Conservation (phyloP, 768 basidiomycete genomes). For the Pisolithus microcarpus region DNA sequence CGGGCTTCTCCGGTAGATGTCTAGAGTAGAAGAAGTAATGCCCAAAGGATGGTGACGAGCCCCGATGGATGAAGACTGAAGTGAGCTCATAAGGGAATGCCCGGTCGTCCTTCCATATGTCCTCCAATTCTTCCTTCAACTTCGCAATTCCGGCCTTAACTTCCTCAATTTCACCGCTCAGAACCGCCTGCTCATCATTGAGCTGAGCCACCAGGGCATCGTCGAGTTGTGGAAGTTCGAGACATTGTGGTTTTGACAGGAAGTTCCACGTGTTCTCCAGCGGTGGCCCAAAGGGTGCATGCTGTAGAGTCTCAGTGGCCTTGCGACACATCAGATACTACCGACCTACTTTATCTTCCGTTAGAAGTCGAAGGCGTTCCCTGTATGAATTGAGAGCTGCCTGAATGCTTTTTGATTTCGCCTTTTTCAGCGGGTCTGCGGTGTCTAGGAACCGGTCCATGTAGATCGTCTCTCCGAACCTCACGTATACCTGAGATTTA, state of each 20-base stretch:
- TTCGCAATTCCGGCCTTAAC: slow-evolving; percentile 41
- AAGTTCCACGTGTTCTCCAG: slow-evolving; percentile 53
- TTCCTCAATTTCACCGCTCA: slow-evolving; percentile 51
- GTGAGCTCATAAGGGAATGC: slow-evolving; percentile 81
- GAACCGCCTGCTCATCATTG: slow-evolving; percentile 42
- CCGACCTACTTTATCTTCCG: slow-evolving; percentile 59
- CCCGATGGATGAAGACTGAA: slow-evolving; percentile 92
- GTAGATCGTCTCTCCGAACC: slow-evolving; percentile 77
- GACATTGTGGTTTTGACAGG: slow-evolving; percentile 41
- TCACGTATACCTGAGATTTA: slow-evolving; percentile 95
- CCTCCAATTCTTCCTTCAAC: slow-evolving; percentile 66
- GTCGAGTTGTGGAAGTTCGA: slow-evolving; percentile 48
- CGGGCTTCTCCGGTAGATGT: slow-evolving; percentile 69
- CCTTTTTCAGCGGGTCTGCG: slow-evolving; percentile 64
- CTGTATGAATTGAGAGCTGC: slow-evolving; percentile 54
- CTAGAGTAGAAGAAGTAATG: slow-evolving; percentile 97
- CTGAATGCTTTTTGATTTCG: slow-evolving; percentile 64
- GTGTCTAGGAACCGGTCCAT: slow-evolving; percentile 89
- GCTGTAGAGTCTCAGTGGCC: slow-evolving; percentile 31
- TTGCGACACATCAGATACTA: background rate
- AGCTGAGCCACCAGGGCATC: slow-evolving; percentile 48
- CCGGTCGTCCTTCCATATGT: slow-evolving; percentile 62
- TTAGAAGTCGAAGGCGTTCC: slow-evolving; percentile 59
- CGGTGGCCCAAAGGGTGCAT: slow-evolving; percentile 50
- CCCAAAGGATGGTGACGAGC: slow-evolving; percentile 78